Evolutionary conservation across 2,329 filamentous ascomycete genomes (phyloP), one percentile per base, ranked within the genome.

Genomic region (Cordyceps cateniannulata): DNA sequence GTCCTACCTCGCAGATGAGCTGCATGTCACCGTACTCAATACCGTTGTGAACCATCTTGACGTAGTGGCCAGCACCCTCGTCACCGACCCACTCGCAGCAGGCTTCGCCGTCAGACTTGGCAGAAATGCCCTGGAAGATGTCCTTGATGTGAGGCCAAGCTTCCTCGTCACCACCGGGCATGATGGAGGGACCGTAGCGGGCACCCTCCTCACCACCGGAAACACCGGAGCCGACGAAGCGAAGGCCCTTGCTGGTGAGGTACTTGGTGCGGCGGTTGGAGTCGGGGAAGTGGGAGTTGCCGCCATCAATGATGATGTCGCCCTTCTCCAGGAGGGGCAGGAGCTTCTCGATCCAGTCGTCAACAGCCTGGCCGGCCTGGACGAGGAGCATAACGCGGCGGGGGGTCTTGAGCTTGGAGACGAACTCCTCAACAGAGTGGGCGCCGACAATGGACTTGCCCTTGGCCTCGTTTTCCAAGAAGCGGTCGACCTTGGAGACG

Each of bases 11-110:
- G 80, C 89, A 96, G 77, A 99, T 99, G 73, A 99, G 85, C 85
- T 99, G 95, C 95, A 99, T 99, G 82, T 99, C 95, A 87, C 95
- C 95, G 77, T 99, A 99, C 83, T 99, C 95, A 72, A 99, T 99
- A 85, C 95, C 95, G 81, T 99, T 99, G 89, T 99, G 95, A 66
- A 99, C 95, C 95, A 99, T 99, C 90, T 99, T 99, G 84, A 99
- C 93, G 85, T 97, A 99, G 88, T 99, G 95, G 71, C 95, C 95
- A 80, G 95, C 91, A 86, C 95, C 95, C 79, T 98, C 92, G 80
- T 98, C 95, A 82, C 95, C 95, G 71, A 99, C 95, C 95, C 95
- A 99, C 80, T 99, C 95, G 76, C 95, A 99, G 87, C 95, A 99
- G 67, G 95, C 81, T 85, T 99, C 95, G 72, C 88, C 88, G 73